A percentile compares a stretch with the other conserved stretches of the same genome.
Evolutionary conservation across 805 yeast genomes (phyloP).

Genomic region (Metschnikowia koreensis): DNA sequence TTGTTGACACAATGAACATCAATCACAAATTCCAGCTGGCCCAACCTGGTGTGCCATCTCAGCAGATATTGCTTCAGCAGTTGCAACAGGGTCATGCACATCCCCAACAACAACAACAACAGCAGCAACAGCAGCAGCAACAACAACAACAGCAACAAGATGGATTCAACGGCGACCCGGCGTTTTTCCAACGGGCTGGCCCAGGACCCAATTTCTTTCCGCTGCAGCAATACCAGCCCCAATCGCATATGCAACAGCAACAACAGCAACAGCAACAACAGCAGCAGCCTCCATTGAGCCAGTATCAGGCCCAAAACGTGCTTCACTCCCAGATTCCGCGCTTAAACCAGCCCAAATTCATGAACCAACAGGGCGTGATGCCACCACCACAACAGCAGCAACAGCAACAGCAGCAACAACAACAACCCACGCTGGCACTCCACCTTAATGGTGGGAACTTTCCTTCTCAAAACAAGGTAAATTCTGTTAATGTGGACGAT

Average conservation of each 20-base stretch:
- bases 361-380: slow-evolving; percentile 13
- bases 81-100: slow-evolving; percentile 40
- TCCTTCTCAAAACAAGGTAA: slow-evolving; percentile 28
- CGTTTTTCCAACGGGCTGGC: slow-evolving; percentile 24
- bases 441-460: slow-evolving; percentile 18
- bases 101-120: slow-evolving; percentile 34
- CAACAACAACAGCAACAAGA: slow-evolving; percentile 30
- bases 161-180: slow-evolving; percentile 23
- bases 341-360: slow-evolving; percentile 22
- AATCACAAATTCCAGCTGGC: slow-evolving; percentile 22
- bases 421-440: slow-evolving; percentile 13
- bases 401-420: not conserved
- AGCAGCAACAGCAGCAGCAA: slow-evolving; percentile 23
- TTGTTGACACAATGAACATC: slow-evolving; percentile 18
- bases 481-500: slow-evolving; percentile 31
- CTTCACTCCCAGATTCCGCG: slow-evolving; percentile 25
- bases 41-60: slow-evolving; percentile 38
- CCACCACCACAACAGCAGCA: not conserved
- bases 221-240: slow-evolving; percentile 28
- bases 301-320: slow-evolving; percentile 16
- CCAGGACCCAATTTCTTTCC: slow-evolving; percentile 21
- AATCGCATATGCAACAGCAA: slow-evolving; percentile 28
- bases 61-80: slow-evolving; percentile 42
- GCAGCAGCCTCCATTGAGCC: slow-evolving; percentile 15
- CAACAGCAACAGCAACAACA: slow-evolving; percentile 20